Percentiles rank a stretch among this genome's conserved stretches.
These are phyloP conservation scores for Curvularia eragrostidis DNA, from an alignment of 2,329 filamentous ascomycete genomes.

Conservation along the genomic window DNA sequence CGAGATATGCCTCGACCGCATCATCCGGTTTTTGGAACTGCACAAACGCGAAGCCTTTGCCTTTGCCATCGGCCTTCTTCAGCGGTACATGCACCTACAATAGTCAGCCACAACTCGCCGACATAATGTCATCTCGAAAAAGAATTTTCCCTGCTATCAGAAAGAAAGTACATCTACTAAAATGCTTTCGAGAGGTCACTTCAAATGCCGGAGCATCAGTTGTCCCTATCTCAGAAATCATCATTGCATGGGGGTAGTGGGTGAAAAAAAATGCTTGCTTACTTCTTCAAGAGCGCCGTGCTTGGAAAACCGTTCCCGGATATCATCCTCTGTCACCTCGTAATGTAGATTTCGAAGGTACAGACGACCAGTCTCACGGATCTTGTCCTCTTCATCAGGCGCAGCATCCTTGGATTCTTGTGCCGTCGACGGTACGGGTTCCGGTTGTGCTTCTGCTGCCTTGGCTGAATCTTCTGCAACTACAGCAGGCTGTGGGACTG, in stretches of 20 bases:
- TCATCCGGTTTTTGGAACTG: constrained; percentile 75
- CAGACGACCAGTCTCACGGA: constrained; percentile 76
- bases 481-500: constrained; percentile 12
- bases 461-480: constrained; percentile 19
- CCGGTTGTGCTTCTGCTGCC: constrained; percentile 16
- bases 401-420: constrained; percentile 49
- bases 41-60: constrained; percentile 91
- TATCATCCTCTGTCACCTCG: constrained; percentile 75
- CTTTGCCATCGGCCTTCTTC: constrained; percentile 70
- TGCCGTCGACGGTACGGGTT: constrained; percentile 14
- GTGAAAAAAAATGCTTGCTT: constrained; percentile 53
- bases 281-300: constrained; percentile 89
- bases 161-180: constrained; percentile 99
- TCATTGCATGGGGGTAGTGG: constrained; percentile 62
- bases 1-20: constrained; percentile 79
- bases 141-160: constrained; percentile 64
- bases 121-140: background rate
- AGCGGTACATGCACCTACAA: constrained; percentile 85
- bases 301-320: constrained; percentile 72
- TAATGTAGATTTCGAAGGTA: constrained; percentile 92
- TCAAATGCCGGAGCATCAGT: constrained; percentile 93
- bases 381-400: constrained; percentile 62
- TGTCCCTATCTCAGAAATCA: constrained; percentile 99
- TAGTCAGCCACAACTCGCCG: constrained; percentile 25
- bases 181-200: constrained; percentile 91